Conservation (phyloP, 139 green algal species). For the Tetradesmus obliquus region DNA sequence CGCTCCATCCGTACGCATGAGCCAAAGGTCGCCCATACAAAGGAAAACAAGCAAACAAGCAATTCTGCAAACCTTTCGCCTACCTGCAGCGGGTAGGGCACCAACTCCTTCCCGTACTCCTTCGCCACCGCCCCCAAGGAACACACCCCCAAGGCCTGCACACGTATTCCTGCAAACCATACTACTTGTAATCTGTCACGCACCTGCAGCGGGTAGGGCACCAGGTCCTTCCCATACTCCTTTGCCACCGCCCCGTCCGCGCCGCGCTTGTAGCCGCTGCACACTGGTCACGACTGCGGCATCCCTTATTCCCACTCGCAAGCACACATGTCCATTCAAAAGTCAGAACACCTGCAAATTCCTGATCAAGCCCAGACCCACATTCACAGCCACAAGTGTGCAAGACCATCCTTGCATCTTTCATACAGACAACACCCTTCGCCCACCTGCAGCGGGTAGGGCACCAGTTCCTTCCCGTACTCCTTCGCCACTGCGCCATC, state of each 20-base stretch:
- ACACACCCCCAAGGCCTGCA: no score
- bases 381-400: no score
- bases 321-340: no score
- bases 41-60: no score
- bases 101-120: constrained; percentile 74
- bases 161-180: no score
- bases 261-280: constrained; percentile 68
- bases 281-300: constrained; percentile 28
- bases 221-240: constrained; percentile 76
- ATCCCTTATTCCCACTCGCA: no score
- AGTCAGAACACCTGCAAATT: no score
- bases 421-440: neutral
- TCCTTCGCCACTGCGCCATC: constrained; percentile 89
- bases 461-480: constrained; percentile 72
- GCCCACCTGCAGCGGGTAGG: constrained; percentile 77
- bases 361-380: no score
- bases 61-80: neutral
- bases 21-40: no score
- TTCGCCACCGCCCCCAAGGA: constrained; percentile 51
- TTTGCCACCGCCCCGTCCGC: constrained; percentile 88
- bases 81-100: constrained; percentile 75
- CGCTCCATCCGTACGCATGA: constrained; percentile 72
- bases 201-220: constrained; percentile 78
- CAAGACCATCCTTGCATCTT: no score
- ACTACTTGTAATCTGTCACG: neutral